phyloP scores from a whole-genome alignment of 352 stramenopile genomes.

The Achlya hypogyna region DNA sequence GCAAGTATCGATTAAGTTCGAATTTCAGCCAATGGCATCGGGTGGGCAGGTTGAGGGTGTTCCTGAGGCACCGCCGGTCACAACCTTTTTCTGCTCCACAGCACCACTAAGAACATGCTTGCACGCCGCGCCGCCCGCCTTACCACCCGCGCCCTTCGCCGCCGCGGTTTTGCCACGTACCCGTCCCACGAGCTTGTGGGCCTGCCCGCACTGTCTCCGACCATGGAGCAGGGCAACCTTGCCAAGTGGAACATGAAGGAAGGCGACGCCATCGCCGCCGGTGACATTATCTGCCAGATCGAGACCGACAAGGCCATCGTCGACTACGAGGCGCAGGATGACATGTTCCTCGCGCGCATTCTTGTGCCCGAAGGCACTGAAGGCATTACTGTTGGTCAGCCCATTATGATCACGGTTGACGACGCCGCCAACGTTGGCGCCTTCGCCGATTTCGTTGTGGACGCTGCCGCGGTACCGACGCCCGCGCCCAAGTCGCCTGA shows the following conservation, averaged over 20 bases:
- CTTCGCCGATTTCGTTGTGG: conserved; percentile 70
- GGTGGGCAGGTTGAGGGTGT: not conserved
- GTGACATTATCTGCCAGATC: conserved; percentile 94
- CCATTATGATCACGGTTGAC: conserved; percentile 95
- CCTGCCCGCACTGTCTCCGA: conserved; percentile 91
- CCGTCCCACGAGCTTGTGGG: conserved; percentile 69
- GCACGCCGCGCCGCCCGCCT: not conserved
- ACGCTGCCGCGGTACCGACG: conserved; percentile 34
- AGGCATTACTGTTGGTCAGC: conserved; percentile 87
- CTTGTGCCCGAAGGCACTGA: conserved; percentile 84
- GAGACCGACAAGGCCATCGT: conserved; percentile 99
- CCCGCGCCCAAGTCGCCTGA: conserved; percentile 38
- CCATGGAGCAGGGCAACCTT: conserved; percentile 96
- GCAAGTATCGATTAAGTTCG: not conserved
- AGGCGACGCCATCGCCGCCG: conserved; percentile 87
- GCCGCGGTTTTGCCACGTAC: conserved; percentile 55
- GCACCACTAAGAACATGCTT: not conserved
- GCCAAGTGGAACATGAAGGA: conserved; percentile 92
- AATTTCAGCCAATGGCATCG: not conserved
- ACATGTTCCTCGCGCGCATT: conserved; percentile 95
- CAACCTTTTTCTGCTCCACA: not conserved
- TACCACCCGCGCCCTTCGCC: not conserved
- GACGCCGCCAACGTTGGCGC: conserved; percentile 63
- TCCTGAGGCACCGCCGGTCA: not conserved
- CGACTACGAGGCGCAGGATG: conserved; percentile 97